These are phyloP conservation scores for Buddleja alternifolia DNA, from an alignment of 257 asterid genomes.

Conservation along the genomic window DNA sequence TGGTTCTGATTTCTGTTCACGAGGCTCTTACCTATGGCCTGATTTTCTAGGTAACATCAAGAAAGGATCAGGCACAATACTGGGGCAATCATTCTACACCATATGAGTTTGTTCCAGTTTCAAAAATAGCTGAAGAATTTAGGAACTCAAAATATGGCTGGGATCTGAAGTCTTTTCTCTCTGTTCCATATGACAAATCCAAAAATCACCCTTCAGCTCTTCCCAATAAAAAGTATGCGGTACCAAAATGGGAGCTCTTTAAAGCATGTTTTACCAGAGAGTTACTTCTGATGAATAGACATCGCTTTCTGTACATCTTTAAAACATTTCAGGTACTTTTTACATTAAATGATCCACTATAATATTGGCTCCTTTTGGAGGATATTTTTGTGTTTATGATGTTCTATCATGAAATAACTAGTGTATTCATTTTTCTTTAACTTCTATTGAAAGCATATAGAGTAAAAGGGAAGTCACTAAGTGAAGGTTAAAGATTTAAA, in stretches of 20 bases:
- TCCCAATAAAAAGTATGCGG: slow-evolving; percentile 64
- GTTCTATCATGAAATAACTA: background rate
- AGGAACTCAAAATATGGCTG: slow-evolving; percentile 61
- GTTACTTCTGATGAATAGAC: slow-evolving; percentile 73
- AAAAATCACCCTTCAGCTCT: slow-evolving; percentile 64
- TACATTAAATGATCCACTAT: background rate
- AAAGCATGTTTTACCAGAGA: slow-evolving; percentile 81
- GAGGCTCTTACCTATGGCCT: background rate
- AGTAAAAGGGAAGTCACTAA: background rate
- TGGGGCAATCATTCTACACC: slow-evolving; percentile 79
- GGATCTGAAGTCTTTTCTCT: slow-evolving; percentile 47
- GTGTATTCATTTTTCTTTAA: background rate
- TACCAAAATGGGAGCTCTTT: slow-evolving; percentile 68
- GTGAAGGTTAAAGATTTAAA: slow-evolving; percentile 1
- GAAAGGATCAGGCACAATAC: slow-evolving; percentile 87
- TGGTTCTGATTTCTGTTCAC: slow-evolving; percentile 4
- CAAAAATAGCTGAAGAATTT: slow-evolving; percentile 73
- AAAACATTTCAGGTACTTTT: slow-evolving; percentile 77
- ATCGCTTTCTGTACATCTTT: slow-evolving; percentile 70
- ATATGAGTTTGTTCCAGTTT: slow-evolving; percentile 69
- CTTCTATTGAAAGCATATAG: background rate
- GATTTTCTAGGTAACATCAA: slow-evolving; percentile 66
- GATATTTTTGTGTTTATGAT: background rate
- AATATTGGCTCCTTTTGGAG: background rate
- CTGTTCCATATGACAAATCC: slow-evolving; percentile 65